Base-by-base conservation (phyloP, 2,329 filamentous ascomycete genomes). In the Hymenoscyphus fructigenus region DNA sequence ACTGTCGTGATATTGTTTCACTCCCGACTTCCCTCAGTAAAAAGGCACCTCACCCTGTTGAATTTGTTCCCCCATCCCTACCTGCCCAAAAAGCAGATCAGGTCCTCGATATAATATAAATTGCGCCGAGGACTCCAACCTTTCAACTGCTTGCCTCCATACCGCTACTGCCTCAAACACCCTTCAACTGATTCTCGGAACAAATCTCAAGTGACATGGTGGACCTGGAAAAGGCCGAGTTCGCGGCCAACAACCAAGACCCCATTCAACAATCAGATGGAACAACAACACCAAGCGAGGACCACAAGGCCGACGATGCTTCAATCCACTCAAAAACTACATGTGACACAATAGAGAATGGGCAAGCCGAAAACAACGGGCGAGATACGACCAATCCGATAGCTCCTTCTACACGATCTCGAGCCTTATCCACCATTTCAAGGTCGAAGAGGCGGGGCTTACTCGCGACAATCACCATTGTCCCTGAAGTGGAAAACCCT, bases 401-500 rank as follows among this genome's bases (percentile, higher is more conserved):
- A 34, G 72, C 76, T 15, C 80, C 81, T 0, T 81, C 79, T 6
- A 70, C 74, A 7, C 75, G 76, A 41, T 80, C 81, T 6, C 75
- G 75, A n/a, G 64, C 77, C 3, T 68, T 75, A 58, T 66, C 72
- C 38, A 68, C 84, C 56, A 74, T 86, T 15, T 79, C 83, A 32
- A 77, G 80, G 36, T 73, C 76, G 1, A 76, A 85, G 67, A 84
- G 92, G 59, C 83, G 92, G 72, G 93, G 93, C 0, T 80, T 96
- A 1, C 82, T 97, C 58, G 88, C 87, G 0, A 84, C 84, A 44
- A 81, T 96, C 14, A 81, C 90, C 1, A 66, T 96, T 36, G 81
- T 96, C 17, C 89, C 92, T 1, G 93, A 97, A 78, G 87, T 96
- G 15, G 87, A 91, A 57, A 82, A 88, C 36, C 90, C 93, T 0